A percentile compares a stretch with the other conserved stretches of the same genome.
These are phyloP conservation scores for Skeletonema menzelii DNA, from an alignment of 108 stramenopile genomes.

Conservation along the genomic window DNA sequence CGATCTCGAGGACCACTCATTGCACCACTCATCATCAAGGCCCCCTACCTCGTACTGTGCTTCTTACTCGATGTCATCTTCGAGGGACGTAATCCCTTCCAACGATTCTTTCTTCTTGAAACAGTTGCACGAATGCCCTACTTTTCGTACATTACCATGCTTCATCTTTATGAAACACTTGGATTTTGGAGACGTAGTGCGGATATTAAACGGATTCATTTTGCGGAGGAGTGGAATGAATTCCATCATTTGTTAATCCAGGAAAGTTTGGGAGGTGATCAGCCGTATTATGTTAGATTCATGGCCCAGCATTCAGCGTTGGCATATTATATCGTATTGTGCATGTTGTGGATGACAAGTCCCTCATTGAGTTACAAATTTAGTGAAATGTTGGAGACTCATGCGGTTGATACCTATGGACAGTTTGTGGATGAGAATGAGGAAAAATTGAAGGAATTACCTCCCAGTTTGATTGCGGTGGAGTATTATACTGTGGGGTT, in stretches of 20 bases:
- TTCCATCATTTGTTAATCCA: constrained; percentile 89
- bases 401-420: constrained; percentile 82
- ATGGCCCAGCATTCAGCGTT: constrained; percentile 86
- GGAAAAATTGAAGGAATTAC: constrained; percentile 53
- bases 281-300: constrained; percentile 67
- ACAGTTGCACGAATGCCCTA: constrained; percentile 93
- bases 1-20: constrained; percentile 37
- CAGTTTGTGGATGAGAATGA: constrained; percentile 73
- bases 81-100: constrained; percentile 53
- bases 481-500: constrained; percentile 68
- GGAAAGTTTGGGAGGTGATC: constrained; percentile 90
- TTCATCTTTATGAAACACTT: constrained; percentile 91
- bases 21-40: constrained; percentile 60
- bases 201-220: constrained; percentile 86
- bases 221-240: constrained; percentile 88
- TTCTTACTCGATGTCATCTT: constrained; percentile 67
- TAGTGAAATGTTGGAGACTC: constrained; percentile 75
- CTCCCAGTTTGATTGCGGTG: constrained; percentile 59
- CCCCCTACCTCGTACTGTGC: constrained; percentile 58
- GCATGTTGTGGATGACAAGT: constrained; percentile 50
- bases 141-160: constrained; percentile 88
- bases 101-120: constrained; percentile 82
- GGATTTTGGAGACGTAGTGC: constrained; percentile 79
- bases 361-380: constrained; percentile 77
- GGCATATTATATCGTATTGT: constrained; percentile 78